phyloP scores from a whole-genome alignment of 1,139 yeast genomes.

The Scheffersomyces insectosa region DNA sequence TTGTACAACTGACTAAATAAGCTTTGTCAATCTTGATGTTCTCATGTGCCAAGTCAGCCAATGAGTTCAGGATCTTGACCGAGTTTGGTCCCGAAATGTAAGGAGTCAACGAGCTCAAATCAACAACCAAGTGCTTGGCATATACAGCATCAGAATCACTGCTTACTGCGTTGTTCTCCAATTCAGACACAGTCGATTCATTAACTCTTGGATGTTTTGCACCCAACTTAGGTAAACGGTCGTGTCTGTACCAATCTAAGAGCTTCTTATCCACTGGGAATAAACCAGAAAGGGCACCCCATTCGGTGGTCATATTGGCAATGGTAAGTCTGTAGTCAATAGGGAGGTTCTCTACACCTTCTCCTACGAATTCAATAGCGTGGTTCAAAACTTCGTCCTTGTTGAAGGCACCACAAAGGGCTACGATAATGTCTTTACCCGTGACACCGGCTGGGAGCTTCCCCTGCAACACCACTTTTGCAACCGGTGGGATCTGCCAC shows the following conservation, averaged over 20 bases:
- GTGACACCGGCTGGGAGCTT: conserved; percentile 82
- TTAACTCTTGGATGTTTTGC: conserved; percentile 88
- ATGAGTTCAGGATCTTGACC: conserved; percentile 83
- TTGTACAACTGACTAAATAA: conserved; percentile 95
- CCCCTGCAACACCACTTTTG: conserved; percentile 85
- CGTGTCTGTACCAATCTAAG: conserved; percentile 67
- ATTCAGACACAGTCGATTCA: conserved; percentile 50
- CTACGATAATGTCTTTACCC: conserved; percentile 96
- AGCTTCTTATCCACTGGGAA: conserved; percentile 89
- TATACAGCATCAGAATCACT: conserved; percentile 81
- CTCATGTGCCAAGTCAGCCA: conserved; percentile 70
- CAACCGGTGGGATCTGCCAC: conserved; percentile 99
- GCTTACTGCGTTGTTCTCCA: conserved; percentile 44
- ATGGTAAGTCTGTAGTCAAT: conserved; percentile 93
- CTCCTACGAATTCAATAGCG: conserved; percentile 95
- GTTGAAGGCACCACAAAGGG: conserved; percentile 92
- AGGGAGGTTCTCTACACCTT: conserved; percentile 69
- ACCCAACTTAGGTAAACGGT: conserved; percentile 64
- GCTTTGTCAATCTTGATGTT: conserved; percentile 87
- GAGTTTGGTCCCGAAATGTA: conserved; percentile 96
- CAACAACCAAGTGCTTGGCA: conserved; percentile 84
- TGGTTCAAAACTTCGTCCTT: conserved; percentile 96
- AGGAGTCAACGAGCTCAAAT: conserved; percentile 83
- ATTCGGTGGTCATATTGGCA: conserved; percentile 99
- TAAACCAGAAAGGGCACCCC: conserved; percentile 98